These are phyloP conservation scores for Sisymbrium irio DNA, from an alignment of 345 rosid species.

Conservation along the genomic window DNA sequence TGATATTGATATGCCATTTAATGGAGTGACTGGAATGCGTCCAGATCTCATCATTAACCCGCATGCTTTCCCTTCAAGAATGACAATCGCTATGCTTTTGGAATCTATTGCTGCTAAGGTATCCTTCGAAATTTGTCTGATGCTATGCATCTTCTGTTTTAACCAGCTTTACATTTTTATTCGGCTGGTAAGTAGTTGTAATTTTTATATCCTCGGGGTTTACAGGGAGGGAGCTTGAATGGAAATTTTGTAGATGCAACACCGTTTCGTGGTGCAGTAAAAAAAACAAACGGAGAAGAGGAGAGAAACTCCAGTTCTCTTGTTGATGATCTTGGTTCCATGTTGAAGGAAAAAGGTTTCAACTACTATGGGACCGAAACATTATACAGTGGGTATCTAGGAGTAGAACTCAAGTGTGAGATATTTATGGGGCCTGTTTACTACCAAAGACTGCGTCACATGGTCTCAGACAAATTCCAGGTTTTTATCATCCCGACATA, in stretches of 20 bases:
- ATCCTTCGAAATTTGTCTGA: neutral
- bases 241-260: constrained; percentile 95
- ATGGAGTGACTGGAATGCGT: constrained; percentile 93
- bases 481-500: constrained; percentile 26
- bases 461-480: constrained; percentile 99
- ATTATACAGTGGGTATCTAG: constrained; percentile 78
- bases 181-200: neutral
- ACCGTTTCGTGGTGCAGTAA: constrained; percentile 66
- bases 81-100: constrained; percentile 98
- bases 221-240: constrained; percentile 80
- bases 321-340: constrained; percentile 80
- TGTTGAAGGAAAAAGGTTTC: constrained; percentile 66
- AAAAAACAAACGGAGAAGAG: constrained; percentile 40
- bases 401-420: constrained; percentile 82
- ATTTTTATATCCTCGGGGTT: neutral
- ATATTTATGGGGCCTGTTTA: constrained; percentile 96
- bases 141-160: neutral
- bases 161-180: neutral
- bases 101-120: constrained; percentile 99
- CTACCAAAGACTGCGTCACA: constrained; percentile 96
- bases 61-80: constrained; percentile 98
- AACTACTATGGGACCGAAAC: constrained; percentile 81
- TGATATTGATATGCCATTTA: constrained; percentile 95
- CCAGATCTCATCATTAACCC: constrained; percentile 99
- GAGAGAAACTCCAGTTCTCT: constrained; percentile 54